Evolutionary conservation across 257 asterid species (phyloP).

Genomic region (Solanum pimpinellifolium): DNA sequence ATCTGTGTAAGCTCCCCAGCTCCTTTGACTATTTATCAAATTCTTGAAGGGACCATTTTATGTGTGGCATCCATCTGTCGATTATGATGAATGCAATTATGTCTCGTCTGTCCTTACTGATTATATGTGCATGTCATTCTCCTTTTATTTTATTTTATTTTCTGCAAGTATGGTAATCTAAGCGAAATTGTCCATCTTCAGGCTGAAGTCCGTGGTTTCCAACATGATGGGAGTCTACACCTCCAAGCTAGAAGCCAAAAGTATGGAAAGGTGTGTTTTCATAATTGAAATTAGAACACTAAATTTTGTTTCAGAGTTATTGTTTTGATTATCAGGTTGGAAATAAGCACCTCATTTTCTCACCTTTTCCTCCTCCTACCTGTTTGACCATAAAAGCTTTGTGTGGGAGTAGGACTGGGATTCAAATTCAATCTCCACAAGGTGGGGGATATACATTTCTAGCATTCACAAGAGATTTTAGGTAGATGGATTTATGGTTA

Average conservation of each 20-base stretch:
- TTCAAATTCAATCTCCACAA: background rate
- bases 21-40: background rate
- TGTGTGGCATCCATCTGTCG: background rate
- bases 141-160: background rate
- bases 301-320: background rate
- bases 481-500: background rate
- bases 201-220: constrained; percentile 96
- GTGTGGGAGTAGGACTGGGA: background rate
- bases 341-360: background rate
- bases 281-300: background rate
- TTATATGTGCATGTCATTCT: background rate
- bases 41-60: background rate
- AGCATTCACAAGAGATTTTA: background rate
- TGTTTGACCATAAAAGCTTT: background rate
- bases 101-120: background rate
- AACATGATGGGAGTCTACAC: constrained; percentile 86
- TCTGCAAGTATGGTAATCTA: background rate
- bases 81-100: background rate
- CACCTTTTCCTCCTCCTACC: background rate
- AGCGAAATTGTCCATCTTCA: constrained; percentile 6
- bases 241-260: constrained; percentile 93
- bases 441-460: background rate
- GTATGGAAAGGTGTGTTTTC: constrained; percentile 71
- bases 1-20: constrained; percentile 57
- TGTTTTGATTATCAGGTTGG: background rate